These are phyloP conservation scores for Pythium rhizo-oryzae DNA, from an alignment of 352 stramenopile species.

Conservation along the genomic window DNA sequence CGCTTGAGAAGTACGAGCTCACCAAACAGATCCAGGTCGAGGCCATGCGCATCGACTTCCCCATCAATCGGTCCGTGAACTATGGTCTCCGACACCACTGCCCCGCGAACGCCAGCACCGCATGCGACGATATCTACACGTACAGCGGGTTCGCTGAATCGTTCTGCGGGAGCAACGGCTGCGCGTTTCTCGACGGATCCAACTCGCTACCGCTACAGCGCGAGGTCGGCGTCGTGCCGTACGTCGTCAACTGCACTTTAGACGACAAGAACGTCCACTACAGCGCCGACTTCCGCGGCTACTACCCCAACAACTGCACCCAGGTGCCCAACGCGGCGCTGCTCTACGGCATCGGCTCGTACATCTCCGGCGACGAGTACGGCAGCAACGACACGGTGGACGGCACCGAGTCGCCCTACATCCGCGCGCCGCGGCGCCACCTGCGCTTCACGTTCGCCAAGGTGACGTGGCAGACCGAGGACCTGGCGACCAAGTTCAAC, in stretches of 20 bases:
- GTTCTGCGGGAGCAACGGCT: conserved; percentile 40
- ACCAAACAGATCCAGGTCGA: conserved; percentile 20
- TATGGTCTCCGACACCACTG: conserved; percentile 10
- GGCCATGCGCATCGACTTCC: conserved; percentile 21
- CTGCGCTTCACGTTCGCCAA: conserved; percentile 49
- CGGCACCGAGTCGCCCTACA: conserved; percentile 32
- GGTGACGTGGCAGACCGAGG: conserved; percentile 36
- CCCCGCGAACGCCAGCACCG: neutral
- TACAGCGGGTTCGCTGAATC: conserved; percentile 31
- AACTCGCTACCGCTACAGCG: conserved; percentile 36
- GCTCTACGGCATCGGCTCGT: conserved; percentile 47
- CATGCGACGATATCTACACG: conserved; percentile 28
- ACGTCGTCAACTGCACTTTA: conserved; percentile 41
- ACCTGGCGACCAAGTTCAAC: conserved; percentile 37
- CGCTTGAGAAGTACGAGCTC: conserved; percentile 24
- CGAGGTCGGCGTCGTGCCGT: conserved; percentile 46
- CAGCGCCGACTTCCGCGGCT: conserved; percentile 44
- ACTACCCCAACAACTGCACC: conserved; percentile 37
- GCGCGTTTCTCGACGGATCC: conserved; percentile 44
- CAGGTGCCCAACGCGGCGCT: conserved; percentile 34
- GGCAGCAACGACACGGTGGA: conserved; percentile 16
- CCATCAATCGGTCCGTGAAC: neutral
- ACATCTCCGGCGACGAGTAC: conserved; percentile 47
- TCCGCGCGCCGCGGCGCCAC: conserved; percentile 39
- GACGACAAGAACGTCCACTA: conserved; percentile 35